Conservation (phyloP, 2,329 filamentous ascomycete species). For the Zelopaecilomyces penicillatus region DNA sequence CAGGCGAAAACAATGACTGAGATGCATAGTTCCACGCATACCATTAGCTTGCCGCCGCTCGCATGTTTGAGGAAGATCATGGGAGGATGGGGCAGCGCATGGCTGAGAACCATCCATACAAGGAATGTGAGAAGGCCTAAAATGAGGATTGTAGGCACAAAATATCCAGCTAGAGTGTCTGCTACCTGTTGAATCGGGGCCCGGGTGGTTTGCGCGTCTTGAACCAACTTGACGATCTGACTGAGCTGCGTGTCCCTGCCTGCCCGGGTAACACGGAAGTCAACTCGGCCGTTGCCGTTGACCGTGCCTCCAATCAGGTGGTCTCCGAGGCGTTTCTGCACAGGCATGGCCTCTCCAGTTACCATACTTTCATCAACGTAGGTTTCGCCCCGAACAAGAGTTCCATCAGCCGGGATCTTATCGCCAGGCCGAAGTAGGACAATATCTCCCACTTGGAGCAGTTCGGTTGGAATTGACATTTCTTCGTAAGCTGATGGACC, state of each 20-base stretch:
- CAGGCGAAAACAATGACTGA: constrained; percentile 98
- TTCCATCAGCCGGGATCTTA: constrained; percentile 91
- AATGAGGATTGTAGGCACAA: constrained; percentile 80
- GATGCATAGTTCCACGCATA: constrained; percentile 94
- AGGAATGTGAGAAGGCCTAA: constrained; percentile 81
- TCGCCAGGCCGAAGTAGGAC: constrained; percentile 90
- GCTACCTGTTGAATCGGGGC: constrained; percentile 92
- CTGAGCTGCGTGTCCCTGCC: constrained; percentile 94
- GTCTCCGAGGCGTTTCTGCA: constrained; percentile 76
- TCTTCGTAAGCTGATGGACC: constrained; percentile 65
- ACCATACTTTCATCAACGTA: constrained; percentile 98
- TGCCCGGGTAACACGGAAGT: constrained; percentile 85
- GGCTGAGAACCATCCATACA: constrained; percentile 90
- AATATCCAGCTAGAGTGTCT: constrained; percentile 85
- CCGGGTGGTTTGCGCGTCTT: constrained; percentile 89
- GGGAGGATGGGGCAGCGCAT: constrained; percentile 75
- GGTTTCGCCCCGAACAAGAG: constrained; percentile 79
- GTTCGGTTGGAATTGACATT: constrained; percentile 81
- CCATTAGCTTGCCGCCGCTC: constrained; percentile 88
- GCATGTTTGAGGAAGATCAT: constrained; percentile 72
- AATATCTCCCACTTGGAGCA: constrained; percentile 88
- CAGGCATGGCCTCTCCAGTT: constrained; percentile 92
- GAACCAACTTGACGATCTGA: constrained; percentile 96
- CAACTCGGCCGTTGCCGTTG: constrained; percentile 83
- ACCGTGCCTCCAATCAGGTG: constrained; percentile 87